phyloP scores from a whole-genome alignment of 1,284 basidiomycete species.

The Apiotrichum siamense region DNA sequence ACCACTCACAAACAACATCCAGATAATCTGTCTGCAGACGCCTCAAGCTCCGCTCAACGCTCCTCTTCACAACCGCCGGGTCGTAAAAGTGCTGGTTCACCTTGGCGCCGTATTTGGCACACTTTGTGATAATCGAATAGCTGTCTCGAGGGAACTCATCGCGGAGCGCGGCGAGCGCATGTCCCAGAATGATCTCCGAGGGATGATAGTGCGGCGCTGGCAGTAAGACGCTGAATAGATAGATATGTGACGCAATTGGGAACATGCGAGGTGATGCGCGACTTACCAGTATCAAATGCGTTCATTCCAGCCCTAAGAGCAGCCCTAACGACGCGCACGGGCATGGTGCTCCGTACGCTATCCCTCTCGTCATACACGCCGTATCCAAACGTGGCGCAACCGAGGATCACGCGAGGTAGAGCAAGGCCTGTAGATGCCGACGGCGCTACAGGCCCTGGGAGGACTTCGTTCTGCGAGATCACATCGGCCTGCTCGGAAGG shows the following conservation, averaged over 20 bases:
- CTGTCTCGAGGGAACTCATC: conserved; percentile 69
- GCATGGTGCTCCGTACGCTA: conserved; percentile 57
- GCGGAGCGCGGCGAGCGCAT: conserved; percentile 59
- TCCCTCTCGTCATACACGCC: conserved; percentile 64
- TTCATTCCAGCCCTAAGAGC: conserved; percentile 81
- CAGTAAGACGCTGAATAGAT: background rate
- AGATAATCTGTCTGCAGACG: conserved; percentile 75
- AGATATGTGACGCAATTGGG: background rate
- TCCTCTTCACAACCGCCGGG: conserved; percentile 61
- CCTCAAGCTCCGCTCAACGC: conserved; percentile 64
- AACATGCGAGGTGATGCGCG: background rate
- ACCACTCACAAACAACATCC: conserved; percentile 64
- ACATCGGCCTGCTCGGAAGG: conserved; percentile 24
- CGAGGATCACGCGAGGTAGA: conserved; percentile 58
- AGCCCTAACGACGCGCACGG: conserved; percentile 65
- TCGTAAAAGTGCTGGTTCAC: conserved; percentile 66
- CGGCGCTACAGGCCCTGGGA: conserved; percentile 8
- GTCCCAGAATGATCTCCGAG: conserved; percentile 82
- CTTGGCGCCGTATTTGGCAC: conserved; percentile 70
- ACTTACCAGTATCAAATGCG: conserved; percentile 72
- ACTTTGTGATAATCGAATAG: conserved; percentile 88
- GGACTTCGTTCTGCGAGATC: conserved; percentile 18
- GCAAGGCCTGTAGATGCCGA: background rate
- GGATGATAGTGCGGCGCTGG: conserved; percentile 69
- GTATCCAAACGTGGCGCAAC: conserved; percentile 64